Percentiles rank a stretch among this genome's conserved stretches.
Conservation (phyloP, 305 asterid genomes). For the Fraxinus floribunda region DNA sequence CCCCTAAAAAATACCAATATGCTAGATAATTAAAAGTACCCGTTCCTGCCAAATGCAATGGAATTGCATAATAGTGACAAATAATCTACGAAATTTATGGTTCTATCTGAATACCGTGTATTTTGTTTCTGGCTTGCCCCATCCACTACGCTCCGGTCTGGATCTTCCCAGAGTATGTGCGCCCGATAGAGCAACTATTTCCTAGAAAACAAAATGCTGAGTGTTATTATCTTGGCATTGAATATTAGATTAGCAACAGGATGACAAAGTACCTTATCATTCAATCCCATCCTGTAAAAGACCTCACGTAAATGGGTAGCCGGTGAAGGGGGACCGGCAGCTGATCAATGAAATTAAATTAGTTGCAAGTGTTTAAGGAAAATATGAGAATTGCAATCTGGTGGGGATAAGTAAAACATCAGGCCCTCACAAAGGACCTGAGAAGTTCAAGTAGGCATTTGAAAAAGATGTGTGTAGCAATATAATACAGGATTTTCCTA, state of each 20-base stretch:
- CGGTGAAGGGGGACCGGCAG: slow-evolving; percentile 96
- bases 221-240: slow-evolving; percentile 9
- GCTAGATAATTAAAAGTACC: neutral
- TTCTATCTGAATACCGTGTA: slow-evolving; percentile 58
- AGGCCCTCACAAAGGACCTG: neutral
- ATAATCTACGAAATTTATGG: neutral
- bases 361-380: slow-evolving; percentile 12
- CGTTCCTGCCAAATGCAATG: neutral
- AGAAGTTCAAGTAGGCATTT: neutral
- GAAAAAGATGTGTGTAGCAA: neutral
- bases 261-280: slow-evolving; percentile 60
- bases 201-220: slow-evolving; percentile 45
- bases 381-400: slow-evolving; percentile 6
- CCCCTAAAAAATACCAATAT: neutral
- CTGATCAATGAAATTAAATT: slow-evolving; percentile 40
- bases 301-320: slow-evolving; percentile 90
- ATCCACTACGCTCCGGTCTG: slow-evolving; percentile 97
- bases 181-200: slow-evolving; percentile 97
- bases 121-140: slow-evolving; percentile 94
- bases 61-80: slow-evolving; percentile 15
- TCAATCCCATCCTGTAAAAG: slow-evolving; percentile 87
- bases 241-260: slow-evolving; percentile 9
- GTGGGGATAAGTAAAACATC: slow-evolving; percentile 7
- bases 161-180: slow-evolving; percentile 97
- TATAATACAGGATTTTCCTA: slow-evolving; percentile 2